Base-by-base conservation (phyloP, 176 grass and related monocot species). In the Lolium multiflorum region DNA sequence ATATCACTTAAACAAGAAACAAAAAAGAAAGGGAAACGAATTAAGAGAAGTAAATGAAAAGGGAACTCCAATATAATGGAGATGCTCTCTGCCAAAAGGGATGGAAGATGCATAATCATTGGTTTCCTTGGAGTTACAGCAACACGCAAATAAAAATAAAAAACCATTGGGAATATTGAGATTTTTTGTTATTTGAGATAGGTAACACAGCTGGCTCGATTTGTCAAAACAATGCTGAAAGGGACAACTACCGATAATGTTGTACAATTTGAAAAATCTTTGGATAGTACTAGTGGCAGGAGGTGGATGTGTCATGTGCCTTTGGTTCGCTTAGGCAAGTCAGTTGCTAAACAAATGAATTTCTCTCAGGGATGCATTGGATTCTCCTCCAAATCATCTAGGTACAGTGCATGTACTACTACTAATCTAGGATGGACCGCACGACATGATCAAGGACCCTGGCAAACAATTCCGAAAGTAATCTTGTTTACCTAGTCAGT, bases 161-260 rank as follows among this genome's bases (percentile, higher is more conserved):
- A 80, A 87, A 70, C 26, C 3, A 81, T 51, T 61, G 26, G 22
- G 76, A 87, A 84, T 88, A 69, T 61, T 84, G 26, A 38, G 49
- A 41, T 62, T 84, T 60, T 71, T 77, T n/a, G n/a, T n/a, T n/a
- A n/a, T n/a, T n/a, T n/a, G 62, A 80, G 88, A 85, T 77, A 54
- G 18, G 50, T 71, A 69, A 13, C 81, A 25, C 77, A 88, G 89
- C 82, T 85, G 82, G 60, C 77, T 63, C 57, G 24, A 21, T 87
- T 80, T 61, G 86, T 72, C 71, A 90, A 86, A 82, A 66, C 82
- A 88, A 88, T 88, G 85, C 70, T 81, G 81, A 81, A 87, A 77
- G 85, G 81, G 85, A 85, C 85, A 76, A 62, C 77, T 24, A 73
- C 69, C 43, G 81, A 87, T 91, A 74, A 66, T n/a, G 35, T 38